Evolutionary conservation across 2,329 filamentous ascomycete genomes (phyloP).

Genomic region (Teratosphaeria epicoccoides): DNA sequence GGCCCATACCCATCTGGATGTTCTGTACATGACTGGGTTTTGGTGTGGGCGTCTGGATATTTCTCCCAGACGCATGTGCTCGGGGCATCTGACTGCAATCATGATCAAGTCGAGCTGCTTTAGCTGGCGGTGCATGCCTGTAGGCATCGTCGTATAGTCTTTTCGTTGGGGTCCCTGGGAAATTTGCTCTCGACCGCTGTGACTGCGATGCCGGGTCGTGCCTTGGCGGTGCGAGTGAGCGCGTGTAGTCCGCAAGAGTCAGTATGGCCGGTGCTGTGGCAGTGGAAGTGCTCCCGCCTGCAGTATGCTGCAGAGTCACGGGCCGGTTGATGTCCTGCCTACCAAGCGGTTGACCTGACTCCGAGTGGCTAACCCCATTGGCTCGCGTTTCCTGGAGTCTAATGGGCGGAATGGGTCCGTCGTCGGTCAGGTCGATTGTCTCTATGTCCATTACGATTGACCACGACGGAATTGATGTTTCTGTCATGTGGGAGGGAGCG

Average conservation of each 20-base stretch:
- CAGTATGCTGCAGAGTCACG: neutral
- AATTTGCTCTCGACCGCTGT: neutral
- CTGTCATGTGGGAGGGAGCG: too few species aligned
- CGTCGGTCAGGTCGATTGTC: neutral
- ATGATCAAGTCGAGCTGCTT: neutral
- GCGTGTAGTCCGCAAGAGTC: too few species aligned
- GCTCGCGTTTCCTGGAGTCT: neutral
- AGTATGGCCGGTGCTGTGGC: neutral
- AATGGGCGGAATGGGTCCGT: neutral
- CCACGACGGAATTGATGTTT: too few species aligned
- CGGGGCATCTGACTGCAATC: neutral
- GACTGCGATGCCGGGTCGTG: neutral
- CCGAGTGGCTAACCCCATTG: neutral
- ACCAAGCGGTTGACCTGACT: too few species aligned
- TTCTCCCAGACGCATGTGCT: neutral
- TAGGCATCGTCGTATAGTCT: neutral
- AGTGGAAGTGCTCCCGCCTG: neutral
- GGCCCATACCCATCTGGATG: neutral
- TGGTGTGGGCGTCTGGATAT: neutral
- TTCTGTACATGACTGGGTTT: neutral
- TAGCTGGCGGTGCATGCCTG: neutral
- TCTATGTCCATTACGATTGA: neutral
- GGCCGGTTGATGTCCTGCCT: neutral
- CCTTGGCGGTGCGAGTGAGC: neutral
- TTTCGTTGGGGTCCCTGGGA: neutral